Base-by-base conservation (phyloP, 192 early-diverging fungal genomes). In the Mortierella alpina region DNA sequence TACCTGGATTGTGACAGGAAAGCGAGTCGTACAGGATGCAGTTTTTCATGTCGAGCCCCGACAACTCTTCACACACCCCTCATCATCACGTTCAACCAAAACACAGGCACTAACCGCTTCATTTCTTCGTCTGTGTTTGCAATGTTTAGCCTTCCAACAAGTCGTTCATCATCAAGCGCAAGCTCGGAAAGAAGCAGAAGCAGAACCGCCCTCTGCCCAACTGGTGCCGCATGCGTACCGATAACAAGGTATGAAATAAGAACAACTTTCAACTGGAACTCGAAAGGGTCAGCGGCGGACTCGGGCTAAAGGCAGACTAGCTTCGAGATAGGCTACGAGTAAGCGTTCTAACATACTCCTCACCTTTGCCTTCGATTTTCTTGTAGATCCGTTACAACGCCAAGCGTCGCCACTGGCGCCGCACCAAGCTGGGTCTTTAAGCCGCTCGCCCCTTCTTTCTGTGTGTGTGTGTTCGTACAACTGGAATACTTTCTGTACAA, bases 341-440 rank as follows among this genome's bases (percentile, higher is more conserved):
- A 31, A 31, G 31, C 31, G 31, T 31, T 31, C 31, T 31, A 31
- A 31, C 31, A 1, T 31, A 31, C 31, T 31, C 64, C 14, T 71
- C 10, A 15, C 13, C 65, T 31, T 31, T 31, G 31, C 31, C 31
- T 72, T 14, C 56, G 6, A n/a, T 3, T 8, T 7, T 15, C 46
- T 20, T 45, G 22, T 66, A 72, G 70, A 75, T 70, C 73, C 96
- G 95, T 73, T 99, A 97, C 93, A 99, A 97, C 91, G 90, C 95
- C 77, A 99, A 99, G 96, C 92, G 98, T 70, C 93, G 97, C 70
- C 92, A 98, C 94, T 99, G 98, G 98, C 95, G 98, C 89, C 94
- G 95, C 84, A 98, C 95, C 86, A 98, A 99, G 94, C 89, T 97
- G 81, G 93, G 94, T 88, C 83, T 97, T 78, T 99, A 97, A 96